Conservation (phyloP, 108 stramenopile species). For the Pseudonitzschia multiseries region DNA sequence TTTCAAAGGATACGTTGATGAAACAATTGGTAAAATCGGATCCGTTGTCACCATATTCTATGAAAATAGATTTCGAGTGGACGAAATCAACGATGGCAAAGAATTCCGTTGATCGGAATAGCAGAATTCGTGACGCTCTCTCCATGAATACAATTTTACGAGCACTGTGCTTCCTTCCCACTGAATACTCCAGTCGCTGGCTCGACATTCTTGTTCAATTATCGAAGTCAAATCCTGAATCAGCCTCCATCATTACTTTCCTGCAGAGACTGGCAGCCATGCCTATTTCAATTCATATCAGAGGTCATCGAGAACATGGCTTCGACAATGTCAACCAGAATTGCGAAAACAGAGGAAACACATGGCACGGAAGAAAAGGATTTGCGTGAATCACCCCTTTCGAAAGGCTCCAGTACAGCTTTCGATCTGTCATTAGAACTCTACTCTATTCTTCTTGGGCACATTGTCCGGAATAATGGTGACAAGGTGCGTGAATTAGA, state of each 20-base stretch:
- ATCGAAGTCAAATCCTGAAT: constrained; percentile 10
- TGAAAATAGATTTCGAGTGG: constrained; percentile 16
- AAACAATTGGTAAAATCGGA: constrained; percentile 41
- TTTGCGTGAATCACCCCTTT: not conserved
- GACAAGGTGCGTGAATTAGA: constrained; percentile 41
- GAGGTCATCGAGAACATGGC: constrained; percentile 66
- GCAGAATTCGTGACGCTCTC: constrained; percentile 41
- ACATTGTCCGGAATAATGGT: constrained; percentile 67
- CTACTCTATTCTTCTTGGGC: constrained; percentile 70
- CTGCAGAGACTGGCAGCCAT: constrained; percentile 73
- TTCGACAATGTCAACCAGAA: not conserved
- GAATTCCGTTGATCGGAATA: not conserved
- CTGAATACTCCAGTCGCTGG: constrained; percentile 60
- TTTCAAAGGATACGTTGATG: constrained; percentile 32
- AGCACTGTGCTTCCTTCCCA: constrained; percentile 67
- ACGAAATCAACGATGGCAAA: constrained; percentile 4
- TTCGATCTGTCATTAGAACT: constrained; percentile 76
- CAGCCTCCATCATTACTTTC: constrained; percentile 25
- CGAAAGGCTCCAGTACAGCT: constrained; percentile 7
- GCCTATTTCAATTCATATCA: constrained; percentile 71
- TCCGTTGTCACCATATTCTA: constrained; percentile 2
- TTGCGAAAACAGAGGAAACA: not conserved
- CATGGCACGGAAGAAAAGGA: not conserved
- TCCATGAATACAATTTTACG: constrained; percentile 62
- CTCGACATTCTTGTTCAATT: constrained; percentile 58